Evolutionary conservation across 2,329 filamentous ascomycete species (phyloP).

Genomic region (Aspergillus amoenus): DNA sequence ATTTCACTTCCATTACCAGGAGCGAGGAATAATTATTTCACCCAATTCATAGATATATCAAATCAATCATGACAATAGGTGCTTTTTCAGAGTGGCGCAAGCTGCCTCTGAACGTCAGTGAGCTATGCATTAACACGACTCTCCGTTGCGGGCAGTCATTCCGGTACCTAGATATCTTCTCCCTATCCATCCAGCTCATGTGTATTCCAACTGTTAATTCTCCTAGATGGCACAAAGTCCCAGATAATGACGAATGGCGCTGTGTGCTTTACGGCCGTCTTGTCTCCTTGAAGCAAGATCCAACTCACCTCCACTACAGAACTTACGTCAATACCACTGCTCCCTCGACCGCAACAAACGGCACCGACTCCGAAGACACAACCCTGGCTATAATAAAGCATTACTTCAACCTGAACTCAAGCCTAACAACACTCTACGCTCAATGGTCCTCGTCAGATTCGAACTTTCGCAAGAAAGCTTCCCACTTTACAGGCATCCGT

Average conservation of each 20-base stretch:
- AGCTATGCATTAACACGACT: constrained; percentile 92
- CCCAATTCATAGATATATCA: background rate
- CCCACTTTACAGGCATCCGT: constrained; percentile 83
- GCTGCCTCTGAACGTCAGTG: constrained; percentile 75
- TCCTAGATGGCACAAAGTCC: constrained; percentile 73
- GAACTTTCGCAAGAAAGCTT: constrained; percentile 86
- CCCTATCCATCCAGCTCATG: background rate
- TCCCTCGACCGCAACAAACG: constrained; percentile 7
- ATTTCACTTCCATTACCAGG: background rate
- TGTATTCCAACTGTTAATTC: constrained; percentile 5
- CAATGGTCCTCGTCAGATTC: constrained; percentile 83
- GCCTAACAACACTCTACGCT: constrained; percentile 73
- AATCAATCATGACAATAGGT: constrained; percentile 36
- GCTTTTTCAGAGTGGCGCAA: constrained; percentile 79
- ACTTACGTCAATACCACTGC: constrained; percentile 54
- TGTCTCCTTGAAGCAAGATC: constrained; percentile 79
- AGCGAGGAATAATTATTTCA: background rate
- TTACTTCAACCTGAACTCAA: constrained; percentile 83
- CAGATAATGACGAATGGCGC: constrained; percentile 79
- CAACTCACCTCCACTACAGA: constrained; percentile 74
- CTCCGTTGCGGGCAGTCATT: constrained; percentile 95
- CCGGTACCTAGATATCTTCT: constrained; percentile 44
- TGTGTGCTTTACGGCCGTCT: constrained; percentile 85
- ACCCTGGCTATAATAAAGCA: constrained; percentile 72
- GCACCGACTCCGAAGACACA: constrained; percentile 51